Evolutionary conservation across 306 rosid genomes (phyloP).

Genomic region (Cucumis melo): DNA sequence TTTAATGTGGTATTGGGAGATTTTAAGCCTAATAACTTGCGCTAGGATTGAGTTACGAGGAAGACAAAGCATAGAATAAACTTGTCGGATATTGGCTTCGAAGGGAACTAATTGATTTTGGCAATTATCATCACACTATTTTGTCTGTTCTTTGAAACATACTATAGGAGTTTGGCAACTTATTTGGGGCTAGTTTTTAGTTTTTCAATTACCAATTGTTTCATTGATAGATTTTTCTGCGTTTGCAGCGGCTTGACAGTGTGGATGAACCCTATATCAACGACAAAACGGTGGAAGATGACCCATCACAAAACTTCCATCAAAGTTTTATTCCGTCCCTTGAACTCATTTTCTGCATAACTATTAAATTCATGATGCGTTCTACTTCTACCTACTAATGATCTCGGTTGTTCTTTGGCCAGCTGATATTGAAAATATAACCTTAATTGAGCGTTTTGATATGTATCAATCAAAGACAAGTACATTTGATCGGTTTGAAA

Average conservation of each 20-base stretch:
- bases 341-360: conserved; percentile 1
- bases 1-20: neutral
- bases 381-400: neutral
- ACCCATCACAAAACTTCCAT: conserved; percentile 32
- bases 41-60: neutral
- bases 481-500: conserved; percentile 37
- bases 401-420: conserved; percentile 12
- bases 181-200: neutral
- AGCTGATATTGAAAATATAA: conserved; percentile 61
- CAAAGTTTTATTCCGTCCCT: conserved; percentile 40
- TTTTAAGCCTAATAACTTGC: neutral
- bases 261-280: conserved; percentile 36
- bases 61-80: neutral
- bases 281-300: conserved; percentile 23
- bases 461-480: conserved; percentile 28
- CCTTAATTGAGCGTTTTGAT: conserved; percentile 39
- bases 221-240: neutral
- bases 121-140: neutral
- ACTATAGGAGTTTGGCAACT: neutral
- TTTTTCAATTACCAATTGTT: neutral
- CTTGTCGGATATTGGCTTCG: neutral
- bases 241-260: conserved; percentile 58
- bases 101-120: neutral
- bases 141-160: neutral
- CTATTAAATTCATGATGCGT: neutral